Evolutionary conservation across 768 basidiomycete species (phyloP).

Genomic region (Pulveroboletus sp.): DNA sequence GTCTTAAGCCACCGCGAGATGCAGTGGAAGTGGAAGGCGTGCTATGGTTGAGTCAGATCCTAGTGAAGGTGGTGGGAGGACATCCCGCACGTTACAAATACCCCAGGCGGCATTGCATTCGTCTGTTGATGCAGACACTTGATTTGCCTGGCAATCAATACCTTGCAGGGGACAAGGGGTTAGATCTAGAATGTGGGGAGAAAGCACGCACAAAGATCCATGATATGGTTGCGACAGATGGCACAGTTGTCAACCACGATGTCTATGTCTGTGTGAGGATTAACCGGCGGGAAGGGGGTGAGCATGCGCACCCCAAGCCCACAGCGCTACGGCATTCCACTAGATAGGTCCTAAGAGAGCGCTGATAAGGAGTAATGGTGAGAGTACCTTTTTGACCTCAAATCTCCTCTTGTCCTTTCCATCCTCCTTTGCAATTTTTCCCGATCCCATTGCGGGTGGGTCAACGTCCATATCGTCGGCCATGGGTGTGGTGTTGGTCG

Average conservation of each 20-base stretch:
- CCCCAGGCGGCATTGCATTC: constrained; percentile 99
- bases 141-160: constrained; percentile 99
- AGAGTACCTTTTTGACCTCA: constrained; percentile 94
- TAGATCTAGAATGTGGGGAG: neutral
- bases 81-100: constrained; percentile 77
- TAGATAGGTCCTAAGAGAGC: constrained; percentile 29
- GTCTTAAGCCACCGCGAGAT: constrained; percentile 99
- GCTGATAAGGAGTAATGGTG: neutral
- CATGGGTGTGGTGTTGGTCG: constrained; percentile 32
- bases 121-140: constrained; percentile 93
- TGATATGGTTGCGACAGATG: constrained; percentile 99
- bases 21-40: constrained; percentile 99
- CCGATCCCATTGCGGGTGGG: constrained; percentile 31
- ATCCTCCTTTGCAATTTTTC: constrained; percentile 49
- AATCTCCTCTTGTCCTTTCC: constrained; percentile 79
- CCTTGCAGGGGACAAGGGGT: constrained; percentile 43
- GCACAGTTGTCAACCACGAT: constrained; percentile 99
- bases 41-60: constrained; percentile 42
- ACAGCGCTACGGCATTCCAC: constrained; percentile 99
- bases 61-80: neutral
- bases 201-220: constrained; percentile 87
- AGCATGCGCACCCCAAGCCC: constrained; percentile 85
- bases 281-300: neutral
- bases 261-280: constrained; percentile 45
- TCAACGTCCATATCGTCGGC: constrained; percentile 75